Base-by-base conservation (phyloP, 805 yeast genomes). In the Wickerhamiella azyma region DNA sequence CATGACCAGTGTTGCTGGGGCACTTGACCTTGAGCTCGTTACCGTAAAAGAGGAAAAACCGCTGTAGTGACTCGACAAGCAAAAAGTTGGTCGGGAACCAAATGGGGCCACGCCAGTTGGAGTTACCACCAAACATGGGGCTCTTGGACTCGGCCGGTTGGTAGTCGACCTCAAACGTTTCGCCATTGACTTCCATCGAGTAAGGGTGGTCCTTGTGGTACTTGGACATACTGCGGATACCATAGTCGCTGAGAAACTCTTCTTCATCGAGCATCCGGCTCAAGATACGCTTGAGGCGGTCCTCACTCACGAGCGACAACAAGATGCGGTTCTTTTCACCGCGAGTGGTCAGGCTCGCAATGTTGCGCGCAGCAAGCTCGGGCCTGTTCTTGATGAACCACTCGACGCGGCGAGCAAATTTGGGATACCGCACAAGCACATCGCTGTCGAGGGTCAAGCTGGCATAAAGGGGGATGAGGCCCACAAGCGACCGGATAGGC, bases 71-170 rank as follows among this genome's bases (percentile, higher is more conserved):
- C 66, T 86, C 96, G 48, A 86, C 84, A 35, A 86, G 66, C 50
- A 86, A 67, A 62, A 86, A 86, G 57, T 81, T 86, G 10, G 84
- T 84, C 17, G 96, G 94, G 70, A 86, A 85, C 96, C 96, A 86
- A 54, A 86, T 85, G 13, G 96, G 96, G 2, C 96, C 96, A 62
- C 96, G 74, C 96, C 96, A 86, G 64, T 86, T 86, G 18, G 95
- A 85, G 62, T 86, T 86, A 49, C 96, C 96, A 43, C 96, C 96
- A 71, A 86, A 86, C 75, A 88, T 75, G 5, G 94, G 94, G 5
- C 94, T 80, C 59, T 85, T 89, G 26, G 94, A 81, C 39, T 69
- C 59, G 4, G 51, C 56, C 41, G 48, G 48, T 44, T 55, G 37
- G 57, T 55, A 32, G 53, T 54, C 41, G 47, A 52, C 41, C 41